Evolutionary conservation across 768 basidiomycete species (phyloP), one percentile per base, ranked within the genome.

Genomic region (Hygrocybe punicea): DNA sequence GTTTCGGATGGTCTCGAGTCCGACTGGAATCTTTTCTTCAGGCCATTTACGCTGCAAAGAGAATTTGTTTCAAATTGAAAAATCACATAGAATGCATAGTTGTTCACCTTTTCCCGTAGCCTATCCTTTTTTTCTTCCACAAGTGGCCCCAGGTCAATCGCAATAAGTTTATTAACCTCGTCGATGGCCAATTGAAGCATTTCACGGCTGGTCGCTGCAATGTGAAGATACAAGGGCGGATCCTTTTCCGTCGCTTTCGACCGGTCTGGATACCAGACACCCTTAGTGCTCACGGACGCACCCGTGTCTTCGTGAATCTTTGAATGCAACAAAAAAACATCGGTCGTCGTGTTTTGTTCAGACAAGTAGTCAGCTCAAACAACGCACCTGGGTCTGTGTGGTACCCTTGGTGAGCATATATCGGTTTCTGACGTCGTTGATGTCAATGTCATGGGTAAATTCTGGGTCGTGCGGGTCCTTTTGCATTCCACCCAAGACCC

Each of bases 261-360:
- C 60, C 91, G 81, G 77, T 98, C 96, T 0, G 96, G 96, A 65
- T 97, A 93, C 96, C 96, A 98, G 4, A 87, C 80, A 19, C 96
- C 96, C 75, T 94, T 93, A 23, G 96, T 98, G 55, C 87, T 86
- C 35, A 98, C 87, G 1, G 90, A 89, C 2, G 92, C 93, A 47
- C 95, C 95, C 0, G 96, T 97, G 48, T 97, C 87, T 56, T 91
- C 87, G 59, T 92, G 79, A 62, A 98, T 91, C 96, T 98, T n/a
- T 29, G 29, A 68, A 9, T 45, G 29, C 13, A 16, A 35, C 8
- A 11, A 64, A 55, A 9, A 35, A 19, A 35, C 23, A n/a, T 11
- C 29, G 35, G 21, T n/a, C n/a, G n/a, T n/a, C n/a, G n/a, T 6
- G n/a, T 10, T 36, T 14, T 16, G 13, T 13, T 17, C 1, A 25